Conservation (phyloP, 768 basidiomycete genomes). For the Xanthoconium stramineum region DNA sequence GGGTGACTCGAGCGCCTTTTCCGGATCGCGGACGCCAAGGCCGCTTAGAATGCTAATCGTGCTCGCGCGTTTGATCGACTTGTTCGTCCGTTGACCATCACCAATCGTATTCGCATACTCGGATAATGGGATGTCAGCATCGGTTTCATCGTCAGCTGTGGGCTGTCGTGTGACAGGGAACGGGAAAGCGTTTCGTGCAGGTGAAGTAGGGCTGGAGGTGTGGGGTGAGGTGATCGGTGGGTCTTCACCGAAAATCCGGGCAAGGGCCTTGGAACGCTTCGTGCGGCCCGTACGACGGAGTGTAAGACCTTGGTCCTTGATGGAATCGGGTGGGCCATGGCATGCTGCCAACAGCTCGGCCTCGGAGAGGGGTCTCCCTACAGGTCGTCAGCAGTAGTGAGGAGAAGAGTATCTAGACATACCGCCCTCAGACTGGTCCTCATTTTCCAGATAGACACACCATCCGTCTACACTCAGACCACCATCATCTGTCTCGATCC, state of each 20-base stretch:
- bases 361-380: slow-evolving; percentile 78
- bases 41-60: slow-evolving; percentile 93
- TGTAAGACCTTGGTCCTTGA: slow-evolving; percentile 74
- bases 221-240: slow-evolving; percentile 28
- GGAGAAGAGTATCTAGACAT: slow-evolving; percentile 17
- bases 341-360: slow-evolving; percentile 80
- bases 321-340: slow-evolving; percentile 72
- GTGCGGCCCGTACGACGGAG: slow-evolving; percentile 54
- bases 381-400: not conserved
- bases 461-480: slow-evolving; percentile 85
- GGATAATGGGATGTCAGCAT: slow-evolving; percentile 31
- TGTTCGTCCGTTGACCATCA: slow-evolving; percentile 26
- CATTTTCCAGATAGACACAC: slow-evolving; percentile 75
- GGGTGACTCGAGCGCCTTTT: slow-evolving; percentile 57
- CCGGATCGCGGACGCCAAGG: slow-evolving; percentile 81
- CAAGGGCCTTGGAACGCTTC: slow-evolving; percentile 42
- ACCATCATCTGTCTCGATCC: slow-evolving; percentile 67
- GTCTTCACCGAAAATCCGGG: slow-evolving; percentile 47
- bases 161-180: slow-evolving; percentile 9
- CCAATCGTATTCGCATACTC: slow-evolving; percentile 28
- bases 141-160: slow-evolving; percentile 37
- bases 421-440: slow-evolving; percentile 52
- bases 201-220: slow-evolving; percentile 37
- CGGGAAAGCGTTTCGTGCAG: slow-evolving; percentile 18
- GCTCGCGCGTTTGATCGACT: slow-evolving; percentile 75